Evolutionary conservation across 2,329 filamentous ascomycete species (phyloP).

Genomic region (Pyrenophora seminiperda): DNA sequence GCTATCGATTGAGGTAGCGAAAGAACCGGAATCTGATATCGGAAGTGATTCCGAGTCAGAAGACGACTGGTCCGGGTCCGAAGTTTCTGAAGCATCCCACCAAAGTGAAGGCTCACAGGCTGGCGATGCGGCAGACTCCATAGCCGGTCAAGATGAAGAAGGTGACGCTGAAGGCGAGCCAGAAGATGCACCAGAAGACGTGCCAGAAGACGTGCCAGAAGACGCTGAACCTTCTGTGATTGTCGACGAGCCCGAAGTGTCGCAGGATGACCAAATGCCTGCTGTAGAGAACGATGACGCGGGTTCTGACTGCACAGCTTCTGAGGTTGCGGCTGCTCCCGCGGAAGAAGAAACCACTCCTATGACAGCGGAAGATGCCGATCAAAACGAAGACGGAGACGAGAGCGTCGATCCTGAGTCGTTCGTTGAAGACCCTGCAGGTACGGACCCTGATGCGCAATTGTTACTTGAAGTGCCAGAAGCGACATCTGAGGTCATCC

Average conservation of each 20-base stretch:
- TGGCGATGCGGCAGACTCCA: conserved; percentile 4
- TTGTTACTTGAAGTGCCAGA: conserved; percentile 4
- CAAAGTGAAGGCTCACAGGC: conserved; percentile 5
- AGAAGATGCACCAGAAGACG: neutral
- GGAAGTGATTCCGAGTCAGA: conserved; percentile 11
- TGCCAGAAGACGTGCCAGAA: neutral
- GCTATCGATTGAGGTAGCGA: neutral
- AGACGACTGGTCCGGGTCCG: conserved; percentile 15
- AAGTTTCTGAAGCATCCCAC: conserved; percentile 6
- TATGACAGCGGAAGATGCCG: conserved; percentile 1
- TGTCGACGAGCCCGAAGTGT: conserved; percentile 4
- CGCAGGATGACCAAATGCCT: neutral
- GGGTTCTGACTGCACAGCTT: conserved; percentile 3
- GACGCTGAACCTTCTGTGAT: neutral
- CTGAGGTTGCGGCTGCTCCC: neutral
- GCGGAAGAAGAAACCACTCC: conserved; percentile 3
- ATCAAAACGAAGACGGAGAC: conserved; percentile 1
- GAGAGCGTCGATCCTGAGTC: neutral
- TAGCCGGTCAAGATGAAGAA: conserved; percentile 3
- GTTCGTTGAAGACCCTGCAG: neutral
- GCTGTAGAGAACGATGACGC: neutral
- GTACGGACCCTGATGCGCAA: neutral
- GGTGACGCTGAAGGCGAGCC: neutral
- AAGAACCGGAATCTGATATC: conserved; percentile 1
- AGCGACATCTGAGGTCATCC: conserved; percentile 4